Evolutionary conservation across 441 rosid species (phyloP).

Genomic region (Adansonia rubrostipa): DNA sequence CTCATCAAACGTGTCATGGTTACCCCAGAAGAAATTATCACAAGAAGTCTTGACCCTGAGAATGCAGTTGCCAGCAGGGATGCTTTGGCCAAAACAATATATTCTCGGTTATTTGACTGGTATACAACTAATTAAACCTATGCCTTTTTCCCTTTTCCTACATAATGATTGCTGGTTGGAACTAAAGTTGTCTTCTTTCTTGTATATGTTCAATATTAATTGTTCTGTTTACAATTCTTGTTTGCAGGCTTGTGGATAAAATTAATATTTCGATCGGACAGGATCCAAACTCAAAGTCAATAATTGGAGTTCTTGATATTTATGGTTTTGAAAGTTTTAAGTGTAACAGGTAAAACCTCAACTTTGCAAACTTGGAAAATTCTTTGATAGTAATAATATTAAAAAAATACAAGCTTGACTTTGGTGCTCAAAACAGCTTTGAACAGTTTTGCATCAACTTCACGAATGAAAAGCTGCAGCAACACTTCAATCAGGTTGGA

Average conservation of each 20-base stretch:
- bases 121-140: slow-evolving; percentile 38
- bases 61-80: slow-evolving; percentile 92
- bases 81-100: slow-evolving; percentile 95
- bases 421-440: slow-evolving; percentile 53
- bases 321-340: slow-evolving; percentile 99
- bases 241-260: slow-evolving; percentile 91
- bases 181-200: slow-evolving; percentile 12
- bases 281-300: slow-evolving; percentile 91
- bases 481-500: slow-evolving; percentile 96
- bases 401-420: neutral
- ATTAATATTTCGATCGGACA: slow-evolving; percentile 95
- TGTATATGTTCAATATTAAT: slow-evolving; percentile 6
- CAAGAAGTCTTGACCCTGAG: slow-evolving; percentile 94
- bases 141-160: slow-evolving; percentile 10
- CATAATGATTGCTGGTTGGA: neutral
- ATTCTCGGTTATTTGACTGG: slow-evolving; percentile 99
- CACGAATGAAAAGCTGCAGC: slow-evolving; percentile 99
- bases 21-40: slow-evolving; percentile 99
- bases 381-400: neutral
- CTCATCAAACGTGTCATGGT: slow-evolving; percentile 99
- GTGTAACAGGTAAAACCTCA: slow-evolving; percentile 73
- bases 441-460: slow-evolving; percentile 99
- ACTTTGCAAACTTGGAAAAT: slow-evolving; percentile 19
- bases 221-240: slow-evolving; percentile 21
- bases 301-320: slow-evolving; percentile 98